Evolutionary conservation across 306 rosid species (phyloP).

Genomic region (Corylus americana): DNA sequence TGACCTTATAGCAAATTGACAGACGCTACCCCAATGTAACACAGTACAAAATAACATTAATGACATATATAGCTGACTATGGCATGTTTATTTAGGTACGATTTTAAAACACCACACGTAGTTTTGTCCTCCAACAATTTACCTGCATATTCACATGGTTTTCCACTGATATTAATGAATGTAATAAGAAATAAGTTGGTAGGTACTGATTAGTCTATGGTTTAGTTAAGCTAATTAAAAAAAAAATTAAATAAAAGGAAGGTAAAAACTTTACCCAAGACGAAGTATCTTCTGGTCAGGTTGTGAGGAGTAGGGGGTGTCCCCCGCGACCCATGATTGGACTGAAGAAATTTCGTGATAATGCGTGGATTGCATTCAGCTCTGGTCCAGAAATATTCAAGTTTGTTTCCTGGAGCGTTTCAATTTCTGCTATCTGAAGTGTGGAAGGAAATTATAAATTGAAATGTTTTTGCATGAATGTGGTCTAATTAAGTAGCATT

Average conservation of each 20-base stretch:
- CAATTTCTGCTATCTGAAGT: conserved; percentile 73
- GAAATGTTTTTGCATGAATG: background rate
- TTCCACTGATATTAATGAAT: too few species aligned
- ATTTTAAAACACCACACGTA: background rate
- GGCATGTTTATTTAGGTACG: background rate
- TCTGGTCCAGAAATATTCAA: conserved; percentile 72
- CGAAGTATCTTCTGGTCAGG: conserved; percentile 79
- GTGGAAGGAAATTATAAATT: background rate
- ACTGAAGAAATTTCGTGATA: conserved; percentile 79
- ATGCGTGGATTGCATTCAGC: conserved; percentile 68
- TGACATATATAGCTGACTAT: background rate
- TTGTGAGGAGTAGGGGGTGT: conserved; percentile 55
- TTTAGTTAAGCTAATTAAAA: too few species aligned
- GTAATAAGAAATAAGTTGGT: too few species aligned
- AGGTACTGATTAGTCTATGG: too few species aligned
- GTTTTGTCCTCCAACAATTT: background rate
- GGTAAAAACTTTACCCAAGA: conserved; percentile 43
- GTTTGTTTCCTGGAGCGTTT: conserved; percentile 71
- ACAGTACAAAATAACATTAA: background rate
- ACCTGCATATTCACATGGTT: background rate
- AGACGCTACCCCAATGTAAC: background rate
- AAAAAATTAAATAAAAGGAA: too few species aligned
- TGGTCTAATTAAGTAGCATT: background rate
- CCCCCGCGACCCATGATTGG: conserved; percentile 57
- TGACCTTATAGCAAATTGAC: background rate